These are phyloP conservation scores for Apiotrichum akiyoshidainum DNA, from an alignment of 1,284 basidiomycete genomes.

Conservation along the genomic window DNA sequence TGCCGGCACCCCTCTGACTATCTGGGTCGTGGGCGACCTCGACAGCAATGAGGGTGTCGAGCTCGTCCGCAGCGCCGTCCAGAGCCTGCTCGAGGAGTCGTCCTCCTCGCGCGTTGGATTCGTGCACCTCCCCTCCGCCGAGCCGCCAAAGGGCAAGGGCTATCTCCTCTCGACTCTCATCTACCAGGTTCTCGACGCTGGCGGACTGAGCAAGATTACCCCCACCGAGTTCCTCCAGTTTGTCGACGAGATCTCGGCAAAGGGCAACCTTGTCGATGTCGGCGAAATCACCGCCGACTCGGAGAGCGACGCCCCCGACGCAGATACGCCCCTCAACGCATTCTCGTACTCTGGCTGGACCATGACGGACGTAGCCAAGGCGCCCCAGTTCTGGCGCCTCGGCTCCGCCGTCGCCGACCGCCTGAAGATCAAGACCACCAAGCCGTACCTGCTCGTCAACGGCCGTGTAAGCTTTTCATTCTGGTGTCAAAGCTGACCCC, in stretches of 20 bases:
- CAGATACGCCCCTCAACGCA: conserved; percentile 8
- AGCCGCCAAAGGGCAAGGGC: conserved; percentile 6
- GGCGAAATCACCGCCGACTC: conserved; percentile 17
- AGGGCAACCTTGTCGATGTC: conserved; percentile 23
- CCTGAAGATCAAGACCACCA: conserved; percentile 59
- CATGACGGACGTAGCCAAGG: conserved; percentile 28
- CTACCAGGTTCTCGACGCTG: conserved; percentile 35
- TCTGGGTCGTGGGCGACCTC: conserved; percentile 75
- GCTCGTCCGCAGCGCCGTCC: conserved; percentile 63
- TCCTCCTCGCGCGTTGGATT: conserved; percentile 49
- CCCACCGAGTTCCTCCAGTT: conserved; percentile 38
- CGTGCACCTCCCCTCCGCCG: conserved; percentile 41
- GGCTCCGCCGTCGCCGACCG: conserved; percentile 26
- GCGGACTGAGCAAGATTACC: conserved; percentile 23
- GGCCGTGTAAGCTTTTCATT: conserved; percentile 63
- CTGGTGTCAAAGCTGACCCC: neutral
- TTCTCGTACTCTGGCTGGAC: conserved; percentile 28
- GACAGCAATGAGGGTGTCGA: conserved; percentile 61
- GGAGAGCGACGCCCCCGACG: conserved; percentile 1
- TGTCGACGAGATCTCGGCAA: conserved; percentile 26
- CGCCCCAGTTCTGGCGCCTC: conserved; percentile 43
- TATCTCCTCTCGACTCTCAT: conserved; percentile 41
- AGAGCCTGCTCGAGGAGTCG: conserved; percentile 53
- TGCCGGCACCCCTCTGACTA: conserved; percentile 50
- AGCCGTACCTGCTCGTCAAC: conserved; percentile 68